Evolutionary conservation across 305 asterid species (phyloP), one percentile per base, ranked within the genome.

Genomic region (Solanum hybrid): DNA sequence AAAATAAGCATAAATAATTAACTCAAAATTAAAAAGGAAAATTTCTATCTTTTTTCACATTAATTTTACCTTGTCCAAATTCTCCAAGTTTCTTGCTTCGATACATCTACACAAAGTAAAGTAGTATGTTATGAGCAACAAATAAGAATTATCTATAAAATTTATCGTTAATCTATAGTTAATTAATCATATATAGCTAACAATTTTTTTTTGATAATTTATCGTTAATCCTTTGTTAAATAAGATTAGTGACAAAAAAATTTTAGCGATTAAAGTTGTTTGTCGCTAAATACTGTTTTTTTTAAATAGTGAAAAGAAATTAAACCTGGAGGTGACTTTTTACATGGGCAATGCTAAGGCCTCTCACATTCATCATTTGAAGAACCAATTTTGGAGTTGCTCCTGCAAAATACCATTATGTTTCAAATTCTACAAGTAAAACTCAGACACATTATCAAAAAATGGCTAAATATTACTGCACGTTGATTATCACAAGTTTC

Each of bases 351-450:
- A 97, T 97, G 94, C 95, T 94, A 22, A 97, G 95, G 10, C 99
- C 99, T 89, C 94, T 94, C 38, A 94, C 96, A 88, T 95, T 95
- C 99, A 97, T 97, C 93, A 94, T 66, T 89, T 96, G 98, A 90
- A 97, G 98, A 89, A 97, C 97, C 42, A 96, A 93, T 94, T 97
- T 97, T 1, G 99, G 99, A 72, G 99, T 97, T 14, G 99, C 99
- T 92, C 97, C 99, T 97, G 91, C 17, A 78, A 90, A 78, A 4
- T 6, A 12, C 14, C 22, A 22, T 1, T 64, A 64, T 64, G 27
- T 64, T 64, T 64, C 72, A 22, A 64, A 64, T 64, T 64, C 13
- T 22, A 64, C 72, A 9, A 64, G 72, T 64, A 64, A 64, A 64
- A 64, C 72, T 64, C 13, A 5, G 8, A 69, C 8, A 24, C 8